Evolutionary conservation across 306 rosid genomes (phyloP).

Genomic region (Castanospermum australe): DNA sequence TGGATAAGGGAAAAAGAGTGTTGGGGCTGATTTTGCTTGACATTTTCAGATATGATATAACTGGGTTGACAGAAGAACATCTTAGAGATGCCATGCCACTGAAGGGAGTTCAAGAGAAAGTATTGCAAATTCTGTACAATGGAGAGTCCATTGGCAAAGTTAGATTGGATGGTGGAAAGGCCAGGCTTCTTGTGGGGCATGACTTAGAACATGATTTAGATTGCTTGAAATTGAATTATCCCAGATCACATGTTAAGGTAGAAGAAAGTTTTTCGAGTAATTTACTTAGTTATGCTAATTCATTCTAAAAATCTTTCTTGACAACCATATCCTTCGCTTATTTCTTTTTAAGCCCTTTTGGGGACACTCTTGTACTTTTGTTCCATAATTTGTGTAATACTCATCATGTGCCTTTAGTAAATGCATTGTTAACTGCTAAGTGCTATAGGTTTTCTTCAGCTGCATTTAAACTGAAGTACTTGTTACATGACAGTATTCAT

Average conservation of each 20-base stretch:
- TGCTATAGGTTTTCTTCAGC: neutral
- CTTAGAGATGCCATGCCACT: slow-evolving; percentile 74
- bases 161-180: slow-evolving; percentile 66
- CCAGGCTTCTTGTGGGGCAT: slow-evolving; percentile 90
- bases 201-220: slow-evolving; percentile 68
- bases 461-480: neutral
- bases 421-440: neutral
- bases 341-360: neutral
- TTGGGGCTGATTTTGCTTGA: slow-evolving; percentile 15
- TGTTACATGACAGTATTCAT: too few species aligned
- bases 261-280: slow-evolving; percentile 13
- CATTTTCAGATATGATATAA: slow-evolving; percentile 63
- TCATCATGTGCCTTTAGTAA: neutral
- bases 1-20: neutral
- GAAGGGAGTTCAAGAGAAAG: slow-evolving; percentile 55
- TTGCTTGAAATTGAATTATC: slow-evolving; percentile 67
- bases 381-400: neutral
- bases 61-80: slow-evolving; percentile 77
- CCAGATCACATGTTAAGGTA: slow-evolving; percentile 78
- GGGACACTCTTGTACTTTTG: neutral
- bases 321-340: neutral
- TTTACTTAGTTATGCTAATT: neutral
- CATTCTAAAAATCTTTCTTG: neutral
- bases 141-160: slow-evolving; percentile 58
- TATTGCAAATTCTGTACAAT: slow-evolving; percentile 63